Conservation (phyloP, 2,329 filamentous ascomycete species). For the Arthrobotrys pseudoclavata region DNA sequence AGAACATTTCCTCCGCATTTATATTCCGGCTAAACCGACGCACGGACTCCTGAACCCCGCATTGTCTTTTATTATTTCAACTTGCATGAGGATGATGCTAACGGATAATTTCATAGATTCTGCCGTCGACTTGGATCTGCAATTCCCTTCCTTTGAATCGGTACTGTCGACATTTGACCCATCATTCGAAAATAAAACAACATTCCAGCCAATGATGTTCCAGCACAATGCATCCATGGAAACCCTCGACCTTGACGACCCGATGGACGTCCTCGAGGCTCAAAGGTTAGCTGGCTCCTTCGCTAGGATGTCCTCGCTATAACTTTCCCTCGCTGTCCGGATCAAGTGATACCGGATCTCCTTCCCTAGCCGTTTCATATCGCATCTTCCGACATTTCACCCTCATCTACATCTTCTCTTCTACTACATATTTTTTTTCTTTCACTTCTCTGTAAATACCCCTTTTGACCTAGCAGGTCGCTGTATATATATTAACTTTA, state of each 20-base stretch:
- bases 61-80: slow-evolving; percentile 33
- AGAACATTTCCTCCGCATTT: slow-evolving; percentile 47
- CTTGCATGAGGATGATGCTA: slow-evolving; percentile 27
- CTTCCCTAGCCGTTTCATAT: slow-evolving; percentile 50
- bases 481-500: slow-evolving; percentile 56
- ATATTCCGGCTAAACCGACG: slow-evolving; percentile 54
- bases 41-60: slow-evolving; percentile 56
- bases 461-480: slow-evolving; percentile 26
- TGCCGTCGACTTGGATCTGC: slow-evolving; percentile 46
- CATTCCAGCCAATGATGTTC: slow-evolving; percentile 37
- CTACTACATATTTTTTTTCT: slow-evolving; percentile 7
- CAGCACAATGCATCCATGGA: slow-evolving; percentile 43
- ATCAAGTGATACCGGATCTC: slow-evolving; percentile 43
- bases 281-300: slow-evolving; percentile 25
- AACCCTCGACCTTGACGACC: slow-evolving; percentile 51
- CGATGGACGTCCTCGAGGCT: slow-evolving; percentile 35
- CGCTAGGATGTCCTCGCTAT: slow-evolving; percentile 27
- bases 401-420: slow-evolving; percentile 19
- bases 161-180: slow-evolving; percentile 54
- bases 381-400: slow-evolving; percentile 43
- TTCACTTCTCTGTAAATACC: slow-evolving; percentile 39
- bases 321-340: slow-evolving; percentile 16
- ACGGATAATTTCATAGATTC: slow-evolving; percentile 59
- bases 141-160: slow-evolving; percentile 56
- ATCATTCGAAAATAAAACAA: slow-evolving; percentile 45